Percentiles rank a stretch among this genome's conserved stretches.
Conservation (phyloP, 176 grass and related monocot species). For the Thalia dealbata region DNA sequence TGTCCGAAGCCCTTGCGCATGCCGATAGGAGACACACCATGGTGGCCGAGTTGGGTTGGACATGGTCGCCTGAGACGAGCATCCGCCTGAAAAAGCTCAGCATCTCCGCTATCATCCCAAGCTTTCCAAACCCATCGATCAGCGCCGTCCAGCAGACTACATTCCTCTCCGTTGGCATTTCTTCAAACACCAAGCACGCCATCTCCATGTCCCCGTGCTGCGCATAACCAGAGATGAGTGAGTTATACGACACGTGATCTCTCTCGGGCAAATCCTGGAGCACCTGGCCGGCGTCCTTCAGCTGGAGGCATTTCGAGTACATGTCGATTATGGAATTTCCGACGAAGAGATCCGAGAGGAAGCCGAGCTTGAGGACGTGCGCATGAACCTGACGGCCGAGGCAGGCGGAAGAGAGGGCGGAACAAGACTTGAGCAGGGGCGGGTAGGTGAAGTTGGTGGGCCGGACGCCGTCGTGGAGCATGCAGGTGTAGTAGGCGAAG, state of each 20-base stretch:
- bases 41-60: not conserved
- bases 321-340: not conserved
- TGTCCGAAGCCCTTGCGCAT: not conserved
- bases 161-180: not conserved
- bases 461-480: not conserved
- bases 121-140: conserved; percentile 8
- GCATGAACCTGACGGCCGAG: not conserved
- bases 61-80: not conserved
- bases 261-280: conserved; percentile 1
- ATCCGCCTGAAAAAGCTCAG: not conserved
- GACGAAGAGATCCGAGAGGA: not conserved
- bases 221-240: not conserved
- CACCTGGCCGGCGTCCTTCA: not conserved
- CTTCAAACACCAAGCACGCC: not conserved
- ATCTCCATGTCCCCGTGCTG: not conserved
- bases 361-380: not conserved
- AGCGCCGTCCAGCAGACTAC: conserved; percentile 1
- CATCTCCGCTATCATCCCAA: conserved; percentile 1
- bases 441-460: conserved; percentile 4
- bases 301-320: not conserved
- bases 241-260: not conserved
- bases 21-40: not conserved
- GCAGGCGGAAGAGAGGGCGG: not conserved
- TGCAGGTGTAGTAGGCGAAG: not conserved
- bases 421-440: conserved; percentile 1